Base-by-base conservation (phyloP, 2,329 filamentous ascomycete genomes). In the Daldinia sp. region DNA sequence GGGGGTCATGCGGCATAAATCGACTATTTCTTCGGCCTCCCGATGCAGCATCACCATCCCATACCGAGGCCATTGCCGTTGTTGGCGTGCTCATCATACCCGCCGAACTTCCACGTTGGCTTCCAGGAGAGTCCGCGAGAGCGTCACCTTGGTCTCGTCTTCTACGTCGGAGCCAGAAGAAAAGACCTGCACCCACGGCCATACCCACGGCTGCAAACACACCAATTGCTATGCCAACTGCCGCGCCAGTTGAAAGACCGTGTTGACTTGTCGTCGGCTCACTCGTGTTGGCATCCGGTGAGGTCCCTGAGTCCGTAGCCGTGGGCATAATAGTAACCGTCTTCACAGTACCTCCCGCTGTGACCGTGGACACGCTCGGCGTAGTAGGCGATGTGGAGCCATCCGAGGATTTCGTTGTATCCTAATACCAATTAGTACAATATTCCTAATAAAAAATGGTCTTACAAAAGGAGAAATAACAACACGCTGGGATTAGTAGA, bases 1-100 rank as follows among this genome's bases (percentile, higher is more conserved):
- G 81, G 29, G 87, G 87, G 71, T 90, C 87, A 55, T 88, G 82
- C 7, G 85, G 83, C 79, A 85, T 82, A 54, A 88, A 73, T 43
- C 79, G 78, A 72, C 83, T 84, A 65, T 80, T 85, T 58, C 83
- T 82, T 58, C 84, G 82, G 37, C 81, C 78, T 5, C 77, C 78
- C 2, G 80, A 79, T 11, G 68, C 71, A 45, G 73, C 72, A 53
- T 77, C 76, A 13, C 70, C 73, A 23, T 79, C 77, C 76, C 76
- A 79, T 27, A 75, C 68, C 1, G 74, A 76, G 11, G 72, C 75
- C 79, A 83, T 81, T 30, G 82, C 79, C 19, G 76, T 76, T 37
- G 78, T 81, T 4, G 80, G 77, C 2, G 78, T 79, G 54, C 77
- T 74, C 70, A 79, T 77, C 68, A 83, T 80, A 35, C 82, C 82